Conservation (phyloP, 805 yeast species). For the Isabelozyma heimii region DNA sequence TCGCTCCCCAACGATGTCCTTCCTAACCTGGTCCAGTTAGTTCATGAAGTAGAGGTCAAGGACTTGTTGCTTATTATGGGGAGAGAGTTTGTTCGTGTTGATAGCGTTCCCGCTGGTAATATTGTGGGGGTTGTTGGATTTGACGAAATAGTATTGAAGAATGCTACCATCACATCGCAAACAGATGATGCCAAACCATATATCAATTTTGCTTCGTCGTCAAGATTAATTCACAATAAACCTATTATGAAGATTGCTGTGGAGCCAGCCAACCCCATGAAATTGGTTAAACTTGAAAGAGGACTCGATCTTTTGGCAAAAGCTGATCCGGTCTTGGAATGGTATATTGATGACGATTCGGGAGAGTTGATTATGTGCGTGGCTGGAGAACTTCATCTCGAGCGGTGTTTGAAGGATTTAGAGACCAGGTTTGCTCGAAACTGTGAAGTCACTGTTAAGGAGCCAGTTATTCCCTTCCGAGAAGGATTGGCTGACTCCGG, state of each 20-base stretch:
- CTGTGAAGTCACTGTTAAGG: conserved; percentile 78
- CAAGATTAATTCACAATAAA: conserved; percentile 53
- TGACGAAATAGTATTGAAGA: conserved; percentile 76
- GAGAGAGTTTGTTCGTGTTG: conserved; percentile 73
- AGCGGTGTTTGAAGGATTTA: conserved; percentile 88
- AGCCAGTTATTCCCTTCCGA: conserved; percentile 91
- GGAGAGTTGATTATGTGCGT: conserved; percentile 94
- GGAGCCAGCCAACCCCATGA: conserved; percentile 88
- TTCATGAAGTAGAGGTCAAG: conserved; percentile 56
- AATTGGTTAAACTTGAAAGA: conserved; percentile 67
- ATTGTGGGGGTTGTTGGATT: conserved; percentile 93
- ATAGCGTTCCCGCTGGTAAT: conserved; percentile 88
- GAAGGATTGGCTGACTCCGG: conserved; percentile 73
- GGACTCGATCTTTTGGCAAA: conserved; percentile 78
- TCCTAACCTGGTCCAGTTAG: conserved; percentile 49
- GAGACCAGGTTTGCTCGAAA: conserved; percentile 85
- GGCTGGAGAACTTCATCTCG: conserved; percentile 95
- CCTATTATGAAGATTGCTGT: conserved; percentile 94
- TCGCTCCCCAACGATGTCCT: conserved; percentile 27
- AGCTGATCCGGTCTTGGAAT: conserved; percentile 94
- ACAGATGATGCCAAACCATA: conserved; percentile 73
- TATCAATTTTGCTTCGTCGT: conserved; percentile 53
- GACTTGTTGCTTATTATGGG: conserved; percentile 89
- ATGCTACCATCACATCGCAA: conserved; percentile 72
- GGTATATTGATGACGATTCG: conserved; percentile 72